Evolutionary conservation across 495 filamentous ascomycete species (phyloP), one percentile per base, ranked within the genome.

Genomic region (Bathelium albidoporum): DNA sequence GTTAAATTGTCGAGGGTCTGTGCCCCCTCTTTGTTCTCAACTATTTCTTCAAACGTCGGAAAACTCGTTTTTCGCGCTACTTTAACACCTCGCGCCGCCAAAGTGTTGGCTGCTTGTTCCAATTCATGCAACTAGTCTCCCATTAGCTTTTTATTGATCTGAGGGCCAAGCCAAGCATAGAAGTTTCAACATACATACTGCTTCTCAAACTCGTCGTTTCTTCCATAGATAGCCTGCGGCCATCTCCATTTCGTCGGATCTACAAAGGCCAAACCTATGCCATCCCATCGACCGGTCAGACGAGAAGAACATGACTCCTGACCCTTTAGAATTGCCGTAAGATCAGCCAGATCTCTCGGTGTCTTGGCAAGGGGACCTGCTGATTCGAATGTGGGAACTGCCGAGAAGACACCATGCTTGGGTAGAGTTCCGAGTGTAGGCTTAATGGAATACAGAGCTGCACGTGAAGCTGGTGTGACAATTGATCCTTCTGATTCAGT

Each of bases 291-390:
- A 49, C 44, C 44, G 44, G 44, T 49, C 44, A 49, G 22, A 49
- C 44, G 44, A 20, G 44, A 49, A 20, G 61, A 45, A 24, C 53
- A 43, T 12, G 52, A 20, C 26, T 39, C 53, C 52, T 66, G 62
- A 49, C n/a, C 1, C 62, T 69, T 70, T 59, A 74, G 28, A 0
- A 66, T 71, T 31, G 72, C 70, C 36, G 67, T 68, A 32, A 74
- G 66, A 11, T 61, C 62, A 20, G 62, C 67, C 31, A 74, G 66
- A 62, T 74, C 72, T 62, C 69, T 68, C 12, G 69, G 69, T 10
- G 66, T 69, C 65, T 74, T 74, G n/a, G 72, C 69, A 69, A 74
- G 72, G 16, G 65, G 68, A 34, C 72, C 68, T 24, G 66, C 66
- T 36, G 63, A 68, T 58, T 74, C 70, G 32, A 71, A 70, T 4